phyloP scores from a whole-genome alignment of 257 asterid genomes.

The Avicennia marina region DNA sequence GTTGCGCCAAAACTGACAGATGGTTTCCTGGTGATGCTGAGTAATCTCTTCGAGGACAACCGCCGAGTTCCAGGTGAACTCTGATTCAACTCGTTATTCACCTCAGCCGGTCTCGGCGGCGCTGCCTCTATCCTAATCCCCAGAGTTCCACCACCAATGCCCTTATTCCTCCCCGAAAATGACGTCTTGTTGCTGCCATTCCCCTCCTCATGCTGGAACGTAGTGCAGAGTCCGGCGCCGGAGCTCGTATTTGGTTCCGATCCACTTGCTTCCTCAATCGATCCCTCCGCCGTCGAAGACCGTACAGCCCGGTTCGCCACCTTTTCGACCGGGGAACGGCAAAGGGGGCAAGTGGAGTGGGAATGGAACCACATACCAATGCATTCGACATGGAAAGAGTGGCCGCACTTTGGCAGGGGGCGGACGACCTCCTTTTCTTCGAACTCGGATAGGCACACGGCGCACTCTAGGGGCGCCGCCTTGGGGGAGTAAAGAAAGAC shows the following conservation, averaged over 20 bases:
- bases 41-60: conserved; percentile 37
- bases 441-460: conserved; percentile 45
- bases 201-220: conserved; percentile 13
- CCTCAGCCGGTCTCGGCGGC: conserved; percentile 28
- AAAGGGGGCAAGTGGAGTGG: conserved; percentile 49
- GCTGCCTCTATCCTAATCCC: conserved; percentile 34
- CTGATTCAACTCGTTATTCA: conserved; percentile 21
- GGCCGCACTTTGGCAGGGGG: conserved; percentile 39
- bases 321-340: conserved; percentile 29
- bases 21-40: conserved; percentile 36
- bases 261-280: background rate
- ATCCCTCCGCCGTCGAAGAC: conserved; percentile 2
- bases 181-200: conserved; percentile 5
- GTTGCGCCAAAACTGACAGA: conserved; percentile 10
- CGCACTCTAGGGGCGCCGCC: conserved; percentile 20
- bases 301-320: background rate
- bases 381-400: conserved; percentile 37
- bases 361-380: conserved; percentile 45
- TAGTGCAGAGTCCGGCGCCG: background rate
- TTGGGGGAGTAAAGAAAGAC: conserved; percentile 10
- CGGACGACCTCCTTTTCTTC: conserved; percentile 31
- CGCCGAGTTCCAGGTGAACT: conserved; percentile 39
- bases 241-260: conserved; percentile 27
- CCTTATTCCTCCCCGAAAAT: conserved; percentile 30
- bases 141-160: conserved; percentile 1